Percentiles rank a stretch among this genome's conserved stretches.
phyloP scores from a whole-genome alignment of 2,329 filamentous ascomycete species.

The Aspergillus bombycis region DNA sequence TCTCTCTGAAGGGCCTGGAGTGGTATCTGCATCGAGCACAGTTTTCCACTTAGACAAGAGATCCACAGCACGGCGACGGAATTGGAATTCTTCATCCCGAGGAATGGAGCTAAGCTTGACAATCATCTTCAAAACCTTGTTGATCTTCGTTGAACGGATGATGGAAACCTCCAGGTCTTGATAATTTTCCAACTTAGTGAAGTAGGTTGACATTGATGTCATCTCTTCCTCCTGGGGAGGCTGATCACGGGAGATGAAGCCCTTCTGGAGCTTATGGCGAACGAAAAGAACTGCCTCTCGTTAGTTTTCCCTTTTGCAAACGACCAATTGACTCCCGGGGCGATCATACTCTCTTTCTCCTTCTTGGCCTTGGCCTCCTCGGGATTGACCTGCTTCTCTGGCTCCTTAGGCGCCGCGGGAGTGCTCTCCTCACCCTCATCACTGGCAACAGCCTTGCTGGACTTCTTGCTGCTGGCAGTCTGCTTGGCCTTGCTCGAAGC shows the following conservation, averaged over 20 bases:
- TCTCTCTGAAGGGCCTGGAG: constrained; percentile 42
- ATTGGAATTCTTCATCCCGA: constrained; percentile 83
- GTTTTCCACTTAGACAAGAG: constrained; percentile 90
- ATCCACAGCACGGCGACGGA: constrained; percentile 79
- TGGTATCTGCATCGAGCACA: constrained; percentile 66
- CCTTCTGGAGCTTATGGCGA: constrained; percentile 92
- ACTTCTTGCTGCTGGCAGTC: constrained; percentile 61
- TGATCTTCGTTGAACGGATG: constrained; percentile 91
- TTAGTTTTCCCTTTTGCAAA: constrained; percentile 18
- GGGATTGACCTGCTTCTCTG: constrained; percentile 58
- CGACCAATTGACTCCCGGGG: background rate
- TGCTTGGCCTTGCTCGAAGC: constrained; percentile 59
- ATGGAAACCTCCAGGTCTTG: constrained; percentile 83
- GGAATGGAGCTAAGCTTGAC: constrained; percentile 85
- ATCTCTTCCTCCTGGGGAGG: constrained; percentile 76
- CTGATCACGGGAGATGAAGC: constrained; percentile 81
- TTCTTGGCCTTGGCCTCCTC: constrained; percentile 60
- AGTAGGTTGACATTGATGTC: constrained; percentile 48
- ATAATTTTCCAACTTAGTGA: constrained; percentile 76
- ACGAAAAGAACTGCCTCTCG: constrained; percentile 74
- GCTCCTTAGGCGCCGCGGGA: constrained; percentile 53
- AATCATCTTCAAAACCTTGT: constrained; percentile 96
- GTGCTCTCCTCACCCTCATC: constrained; percentile 66
- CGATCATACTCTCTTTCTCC: constrained; percentile 57
- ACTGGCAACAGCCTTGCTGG: constrained; percentile 55